These are phyloP conservation scores for Chloromonas sp. DNA, from an alignment of 163 green algal genomes.

Conservation along the genomic window DNA sequence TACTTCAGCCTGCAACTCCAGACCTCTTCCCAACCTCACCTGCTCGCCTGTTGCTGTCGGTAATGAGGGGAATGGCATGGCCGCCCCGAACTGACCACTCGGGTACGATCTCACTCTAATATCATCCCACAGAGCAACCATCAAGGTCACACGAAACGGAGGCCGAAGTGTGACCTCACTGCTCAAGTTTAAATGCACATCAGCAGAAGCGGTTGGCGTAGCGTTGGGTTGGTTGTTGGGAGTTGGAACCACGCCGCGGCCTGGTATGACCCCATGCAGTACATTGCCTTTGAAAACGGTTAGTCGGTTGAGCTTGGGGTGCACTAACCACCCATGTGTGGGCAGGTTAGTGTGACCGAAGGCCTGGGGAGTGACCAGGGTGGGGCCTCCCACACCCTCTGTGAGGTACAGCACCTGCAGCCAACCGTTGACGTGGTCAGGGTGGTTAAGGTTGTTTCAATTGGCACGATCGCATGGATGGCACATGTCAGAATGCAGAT, in stretches of 20 bases:
- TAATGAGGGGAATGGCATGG: not conserved
- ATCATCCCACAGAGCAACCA: slow-evolving; percentile 31
- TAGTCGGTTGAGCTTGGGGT: slow-evolving; percentile 23
- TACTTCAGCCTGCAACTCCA: no score
- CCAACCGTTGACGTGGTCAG: no score
- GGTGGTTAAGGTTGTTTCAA: no score
- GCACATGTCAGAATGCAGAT: no score
- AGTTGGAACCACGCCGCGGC: not conserved
- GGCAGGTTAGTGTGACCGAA: slow-evolving; percentile 13
- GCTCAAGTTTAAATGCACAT: not conserved
- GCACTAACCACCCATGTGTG: slow-evolving; percentile 30
- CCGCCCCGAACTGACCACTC: not conserved
- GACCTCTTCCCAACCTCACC: no score
- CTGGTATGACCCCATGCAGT: slow-evolving; percentile 36
- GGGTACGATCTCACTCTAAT: not conserved
- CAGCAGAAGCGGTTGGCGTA: no score
- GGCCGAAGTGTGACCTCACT: not conserved
- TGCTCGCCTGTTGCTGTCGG: not conserved
- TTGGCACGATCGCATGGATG: no score
- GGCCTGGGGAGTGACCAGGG: slow-evolving; percentile 40
- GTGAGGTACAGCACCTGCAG: not conserved
- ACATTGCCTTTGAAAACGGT: slow-evolving; percentile 35
- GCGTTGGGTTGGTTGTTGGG: not conserved
- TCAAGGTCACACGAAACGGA: slow-evolving; percentile 28
- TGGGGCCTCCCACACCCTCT: slow-evolving; percentile 36